Evolutionary conservation across 768 basidiomycete genomes (phyloP).

Genomic region (Punctularia strigosozonata): DNA sequence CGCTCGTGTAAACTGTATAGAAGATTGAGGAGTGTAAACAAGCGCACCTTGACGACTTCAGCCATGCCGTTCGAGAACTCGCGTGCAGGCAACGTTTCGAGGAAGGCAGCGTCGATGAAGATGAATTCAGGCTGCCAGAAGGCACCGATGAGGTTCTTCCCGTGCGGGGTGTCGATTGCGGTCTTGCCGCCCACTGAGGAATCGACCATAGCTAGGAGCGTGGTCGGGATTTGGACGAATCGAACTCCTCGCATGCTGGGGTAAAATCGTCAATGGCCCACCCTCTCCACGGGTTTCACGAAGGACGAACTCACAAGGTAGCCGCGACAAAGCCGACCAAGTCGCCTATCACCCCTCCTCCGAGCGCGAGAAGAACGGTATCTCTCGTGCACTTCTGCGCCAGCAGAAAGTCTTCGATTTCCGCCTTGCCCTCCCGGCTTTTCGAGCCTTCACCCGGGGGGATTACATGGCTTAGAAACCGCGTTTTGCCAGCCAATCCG

Average conservation of each 20-base stretch:
- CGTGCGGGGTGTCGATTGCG: slow-evolving; percentile 96
- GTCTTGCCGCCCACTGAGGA: slow-evolving; percentile 97
- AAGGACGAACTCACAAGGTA: slow-evolving; percentile 63
- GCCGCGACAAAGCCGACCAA: slow-evolving; percentile 94
- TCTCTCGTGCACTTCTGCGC: slow-evolving; percentile 84
- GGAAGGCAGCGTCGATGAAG: slow-evolving; percentile 94
- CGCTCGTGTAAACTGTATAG: background rate
- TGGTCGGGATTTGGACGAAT: slow-evolving; percentile 94
- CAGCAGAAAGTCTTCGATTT: slow-evolving; percentile 88
- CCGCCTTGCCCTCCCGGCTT: slow-evolving; percentile 81
- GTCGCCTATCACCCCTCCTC: slow-evolving; percentile 96
- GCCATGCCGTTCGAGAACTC: slow-evolving; percentile 99
- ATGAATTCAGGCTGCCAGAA: slow-evolving; percentile 98
- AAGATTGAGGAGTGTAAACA: background rate
- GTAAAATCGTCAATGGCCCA: slow-evolving; percentile 2
- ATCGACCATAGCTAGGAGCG: slow-evolving; percentile 96
- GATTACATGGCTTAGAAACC: slow-evolving; percentile 72
- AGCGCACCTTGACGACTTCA: slow-evolving; percentile 84
- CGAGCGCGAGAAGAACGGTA: slow-evolving; percentile 86
- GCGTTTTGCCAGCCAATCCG: slow-evolving; percentile 24
- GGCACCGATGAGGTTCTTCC: slow-evolving; percentile 96
- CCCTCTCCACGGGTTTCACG: slow-evolving; percentile 4
- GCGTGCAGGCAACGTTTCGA: slow-evolving; percentile 82
- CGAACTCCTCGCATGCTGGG: slow-evolving; percentile 92
- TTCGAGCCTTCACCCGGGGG: slow-evolving; percentile 91